These are phyloP conservation scores for Cadophora gregata DNA, from an alignment of 2,329 filamentous ascomycete species.

Conservation along the genomic window DNA sequence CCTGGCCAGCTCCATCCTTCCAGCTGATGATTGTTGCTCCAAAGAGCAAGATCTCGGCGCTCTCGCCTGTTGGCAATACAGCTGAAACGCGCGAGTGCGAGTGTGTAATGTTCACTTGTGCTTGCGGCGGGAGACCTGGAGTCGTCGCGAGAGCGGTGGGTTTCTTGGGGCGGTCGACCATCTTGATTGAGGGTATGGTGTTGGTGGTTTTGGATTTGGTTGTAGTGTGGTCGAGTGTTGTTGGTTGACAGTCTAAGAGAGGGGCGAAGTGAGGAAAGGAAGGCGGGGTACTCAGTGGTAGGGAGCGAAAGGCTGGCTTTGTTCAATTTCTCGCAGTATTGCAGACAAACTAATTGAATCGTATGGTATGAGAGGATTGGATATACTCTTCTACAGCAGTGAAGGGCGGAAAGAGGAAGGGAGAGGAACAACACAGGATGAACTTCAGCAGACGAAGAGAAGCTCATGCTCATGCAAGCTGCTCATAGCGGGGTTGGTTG, in stretches of 20 bases:
- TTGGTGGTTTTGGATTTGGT: not conserved
- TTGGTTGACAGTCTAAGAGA: not conserved
- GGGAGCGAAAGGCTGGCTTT: not conserved
- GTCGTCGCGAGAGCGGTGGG: slow-evolving; percentile 78
- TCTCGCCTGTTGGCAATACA: slow-evolving; percentile 83
- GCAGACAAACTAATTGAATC: not conserved
- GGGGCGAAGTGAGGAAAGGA: not conserved
- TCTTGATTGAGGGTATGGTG: slow-evolving; percentile 22
- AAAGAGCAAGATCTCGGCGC: slow-evolving; percentile 83
- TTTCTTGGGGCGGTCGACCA: slow-evolving; percentile 87
- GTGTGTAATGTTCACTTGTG: slow-evolving; percentile 76
- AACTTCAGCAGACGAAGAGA: not conserved
- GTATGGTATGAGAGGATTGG: not conserved
- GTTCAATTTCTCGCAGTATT: not conserved
- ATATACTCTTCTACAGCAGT: not conserved
- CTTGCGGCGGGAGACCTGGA: slow-evolving; percentile 73
- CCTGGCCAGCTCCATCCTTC: slow-evolving; percentile 79
- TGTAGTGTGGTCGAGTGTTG: not conserved
- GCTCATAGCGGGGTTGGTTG: slow-evolving; percentile 3
- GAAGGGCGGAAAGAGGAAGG: not conserved
- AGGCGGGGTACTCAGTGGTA: slow-evolving; percentile 5
- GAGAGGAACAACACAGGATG: slow-evolving; percentile 8
- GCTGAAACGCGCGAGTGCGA: slow-evolving; percentile 78
- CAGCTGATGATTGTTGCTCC: slow-evolving; percentile 93
- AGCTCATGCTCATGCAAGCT: slow-evolving; percentile 1